Evolutionary conservation across 2,329 filamentous ascomycete species (phyloP).

Genomic region (Aspergillus latus): DNA sequence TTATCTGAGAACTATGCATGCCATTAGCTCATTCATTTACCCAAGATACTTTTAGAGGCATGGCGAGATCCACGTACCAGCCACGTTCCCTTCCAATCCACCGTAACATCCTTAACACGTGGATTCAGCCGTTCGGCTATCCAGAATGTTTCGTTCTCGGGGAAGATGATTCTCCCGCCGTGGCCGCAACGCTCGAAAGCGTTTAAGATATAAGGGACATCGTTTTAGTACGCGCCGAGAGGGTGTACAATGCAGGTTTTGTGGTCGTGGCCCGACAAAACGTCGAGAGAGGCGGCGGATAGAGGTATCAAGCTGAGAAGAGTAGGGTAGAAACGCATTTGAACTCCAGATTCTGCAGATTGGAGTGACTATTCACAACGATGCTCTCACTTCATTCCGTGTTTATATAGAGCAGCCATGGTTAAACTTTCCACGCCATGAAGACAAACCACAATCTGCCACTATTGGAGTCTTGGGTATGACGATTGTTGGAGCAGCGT

Average conservation of each 20-base stretch:
- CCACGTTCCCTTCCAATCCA: constrained; percentile 57
- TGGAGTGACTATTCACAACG: no score
- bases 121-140: constrained; percentile 54
- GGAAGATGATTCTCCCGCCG: constrained; percentile 52
- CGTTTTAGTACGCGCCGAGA: constrained; percentile 36
- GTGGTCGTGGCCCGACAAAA: background rate
- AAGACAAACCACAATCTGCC: no score
- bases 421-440: no score
- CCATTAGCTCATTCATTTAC: no score
- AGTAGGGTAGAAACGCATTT: background rate
- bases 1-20: constrained; percentile 47
- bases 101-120: constrained; percentile 49
- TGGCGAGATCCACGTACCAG: constrained; percentile 34
- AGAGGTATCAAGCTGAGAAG: background rate
- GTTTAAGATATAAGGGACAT: constrained; percentile 43
- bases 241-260: background rate
- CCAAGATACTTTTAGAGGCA: no score
- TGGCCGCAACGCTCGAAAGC: constrained; percentile 44
- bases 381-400: no score
- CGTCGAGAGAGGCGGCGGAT: background rate
- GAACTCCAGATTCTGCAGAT: no score
- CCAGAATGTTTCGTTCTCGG: constrained; percentile 51
- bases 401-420: no score
- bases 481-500: no score
- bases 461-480: no score